phyloP scores from a whole-genome alignment of 225 moss, liverwort and hornwort species.

The Anthoceros angustus region DNA sequence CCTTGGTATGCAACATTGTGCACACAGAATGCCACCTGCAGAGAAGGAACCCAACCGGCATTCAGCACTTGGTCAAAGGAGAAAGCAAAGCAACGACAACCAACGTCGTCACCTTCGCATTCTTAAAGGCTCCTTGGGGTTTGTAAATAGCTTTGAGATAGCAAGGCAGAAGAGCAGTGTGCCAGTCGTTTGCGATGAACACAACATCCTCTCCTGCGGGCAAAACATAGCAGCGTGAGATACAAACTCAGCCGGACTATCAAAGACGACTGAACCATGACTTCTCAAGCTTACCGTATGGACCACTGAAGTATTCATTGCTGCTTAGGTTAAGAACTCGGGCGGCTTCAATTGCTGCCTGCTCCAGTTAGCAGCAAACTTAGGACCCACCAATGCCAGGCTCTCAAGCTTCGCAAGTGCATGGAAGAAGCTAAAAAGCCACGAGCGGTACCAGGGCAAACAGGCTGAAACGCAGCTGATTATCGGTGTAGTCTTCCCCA shows the following conservation, averaged over 20 bases:
- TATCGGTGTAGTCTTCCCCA: conserved; percentile 71
- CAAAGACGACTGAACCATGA: neutral
- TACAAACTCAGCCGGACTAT: neutral
- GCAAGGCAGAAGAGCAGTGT: conserved; percentile 67
- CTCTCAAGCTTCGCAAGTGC: neutral
- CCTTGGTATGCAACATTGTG: conserved; percentile 92
- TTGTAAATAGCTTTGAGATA: conserved; percentile 72
- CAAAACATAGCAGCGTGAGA: neutral
- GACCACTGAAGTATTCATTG: conserved; percentile 62
- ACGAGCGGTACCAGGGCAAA: conserved; percentile 36
- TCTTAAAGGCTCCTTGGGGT: conserved; percentile 41
- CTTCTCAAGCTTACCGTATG: conserved; percentile 32
- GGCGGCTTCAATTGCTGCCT: conserved; percentile 76
- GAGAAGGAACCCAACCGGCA: neutral
- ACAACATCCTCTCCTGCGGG: conserved; percentile 67
- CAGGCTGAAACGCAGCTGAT: conserved; percentile 77
- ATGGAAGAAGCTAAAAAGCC: neutral
- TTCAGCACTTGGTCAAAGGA: neutral
- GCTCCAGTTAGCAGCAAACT: neutral
- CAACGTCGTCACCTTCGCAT: conserved; percentile 40
- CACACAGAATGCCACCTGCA: conserved; percentile 77
- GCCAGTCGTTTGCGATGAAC: conserved; percentile 93
- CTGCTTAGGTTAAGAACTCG: conserved; percentile 38
- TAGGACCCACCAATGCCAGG: neutral
- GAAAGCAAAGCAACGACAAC: neutral